Percentiles rank a stretch among this genome's conserved stretches.
Evolutionary conservation across 371 early-diverging fungal genomes (phyloP).

Genomic region (Rhizopus arrhizus): DNA sequence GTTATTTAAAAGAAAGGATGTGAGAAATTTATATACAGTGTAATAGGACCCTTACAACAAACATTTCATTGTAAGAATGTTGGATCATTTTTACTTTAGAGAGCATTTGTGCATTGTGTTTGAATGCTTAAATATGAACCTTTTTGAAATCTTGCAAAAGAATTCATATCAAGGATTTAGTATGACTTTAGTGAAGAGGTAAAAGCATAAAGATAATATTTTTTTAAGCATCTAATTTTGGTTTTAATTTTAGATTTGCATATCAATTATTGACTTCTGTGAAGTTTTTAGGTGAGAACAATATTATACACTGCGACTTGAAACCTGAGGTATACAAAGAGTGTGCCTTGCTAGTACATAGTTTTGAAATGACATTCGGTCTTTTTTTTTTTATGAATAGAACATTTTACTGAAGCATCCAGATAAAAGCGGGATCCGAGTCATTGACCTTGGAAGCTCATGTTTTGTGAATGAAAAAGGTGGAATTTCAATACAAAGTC

Average conservation of each 20-base stretch:
- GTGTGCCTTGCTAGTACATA: neutral
- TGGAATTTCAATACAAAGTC: conserved; percentile 1
- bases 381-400: conserved; percentile 13
- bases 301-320: conserved; percentile 94
- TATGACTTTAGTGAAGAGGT: conserved; percentile 78
- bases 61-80: conserved; percentile 83
- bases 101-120: conserved; percentile 94
- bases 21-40: neutral
- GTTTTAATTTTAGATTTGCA: conserved; percentile 54
- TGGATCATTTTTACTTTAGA: conserved; percentile 90
- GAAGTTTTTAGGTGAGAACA: conserved; percentile 61
- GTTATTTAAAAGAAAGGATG: neutral
- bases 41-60: conserved; percentile 80
- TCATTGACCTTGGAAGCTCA: conserved; percentile 93
- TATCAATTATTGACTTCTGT: conserved; percentile 84
- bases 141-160: conserved; percentile 96
- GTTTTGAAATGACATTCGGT: neutral
- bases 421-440: conserved; percentile 69
- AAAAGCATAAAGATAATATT: neutral
- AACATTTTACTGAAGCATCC: conserved; percentile 69
- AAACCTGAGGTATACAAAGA: conserved; percentile 81
- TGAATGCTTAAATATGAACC: conserved; percentile 93
- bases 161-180: conserved; percentile 92
- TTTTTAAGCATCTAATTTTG: neutral
- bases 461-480: conserved; percentile 70